Evolutionary conservation across 1,284 basidiomycete species (phyloP), one percentile per base, ranked within the genome.

Genomic region (Irpex rosettiformis): DNA sequence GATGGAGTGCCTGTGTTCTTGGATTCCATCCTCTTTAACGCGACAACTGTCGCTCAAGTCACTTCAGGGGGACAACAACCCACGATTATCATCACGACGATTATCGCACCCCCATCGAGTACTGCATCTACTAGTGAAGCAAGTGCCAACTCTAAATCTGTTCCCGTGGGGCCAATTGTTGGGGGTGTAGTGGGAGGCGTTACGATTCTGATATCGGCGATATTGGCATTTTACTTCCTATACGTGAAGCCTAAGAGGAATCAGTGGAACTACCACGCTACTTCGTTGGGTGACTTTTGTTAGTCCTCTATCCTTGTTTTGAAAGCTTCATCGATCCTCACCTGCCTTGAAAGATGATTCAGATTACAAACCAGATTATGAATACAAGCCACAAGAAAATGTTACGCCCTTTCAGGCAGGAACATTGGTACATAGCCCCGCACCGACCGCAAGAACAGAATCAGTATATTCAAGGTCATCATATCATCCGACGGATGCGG

Each of bases 121-220:
- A 25, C 48, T 27, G 25, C 11, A 7, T 10, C 48, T 10, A 11
- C 8, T 13, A 18, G 43, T 8, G 21, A 45, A 45, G 24, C 18
- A 11, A 22, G 6, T 10, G 10, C 24, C 6, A 11, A 16, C 27
- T 21, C 24, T 24, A 51, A 27, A 10, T 27, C 24, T 28, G 13
- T 22, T 28, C 22, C 21, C 27, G 24, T 51, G 6, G 48, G 22
- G 1, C 58, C 64, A 1, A 64, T 66, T 45, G 60, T 66, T 1
- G 64, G 64, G 21, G 64, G 64, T 2, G 59, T 57, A 0, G 55
- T 66, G 3, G 64, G 64, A 21, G 64, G 61, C 2, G 58, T 61
- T n/a, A 61, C 62, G 21, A 54, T 66, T 28, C 40, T 66, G 21
- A 54, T 66, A 8, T 53, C 53, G 13, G 58, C 58, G 4, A 55